Conservation (phyloP, 495 filamentous ascomycete species). For the Xylaria castorea region DNA sequence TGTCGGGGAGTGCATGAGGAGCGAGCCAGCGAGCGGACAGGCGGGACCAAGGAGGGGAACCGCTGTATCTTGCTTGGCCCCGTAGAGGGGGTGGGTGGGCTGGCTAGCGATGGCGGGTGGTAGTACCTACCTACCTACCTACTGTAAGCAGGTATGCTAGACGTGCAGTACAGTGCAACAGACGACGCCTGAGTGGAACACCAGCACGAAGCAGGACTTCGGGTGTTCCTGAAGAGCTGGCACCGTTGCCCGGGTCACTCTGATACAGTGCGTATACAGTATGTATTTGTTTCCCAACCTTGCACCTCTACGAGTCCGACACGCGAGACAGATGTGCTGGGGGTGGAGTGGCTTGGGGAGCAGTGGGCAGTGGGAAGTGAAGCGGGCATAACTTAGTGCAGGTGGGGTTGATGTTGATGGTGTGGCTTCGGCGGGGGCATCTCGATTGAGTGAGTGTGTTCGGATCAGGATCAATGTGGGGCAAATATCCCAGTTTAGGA, state of each 20-base stretch:
- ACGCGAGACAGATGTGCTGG: conserved; percentile 5
- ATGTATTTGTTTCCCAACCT: neutral
- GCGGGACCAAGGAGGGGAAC: conserved; percentile 41
- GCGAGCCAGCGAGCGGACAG: conserved; percentile 44
- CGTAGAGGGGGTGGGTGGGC: conserved; percentile 23
- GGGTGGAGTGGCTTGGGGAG: conserved; percentile 3
- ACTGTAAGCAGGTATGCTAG: neutral
- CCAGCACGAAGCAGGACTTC: neutral
- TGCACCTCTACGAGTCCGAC: conserved; percentile 3
- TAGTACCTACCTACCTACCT: neutral
- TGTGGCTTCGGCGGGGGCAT: conserved; percentile 29
- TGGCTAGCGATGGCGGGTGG: conserved; percentile 23
- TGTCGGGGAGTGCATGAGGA: conserved; percentile 47
- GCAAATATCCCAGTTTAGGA: conserved; percentile 22
- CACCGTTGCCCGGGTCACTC: neutral
- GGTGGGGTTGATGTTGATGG: conserved; percentile 19
- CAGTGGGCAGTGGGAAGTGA: neutral
- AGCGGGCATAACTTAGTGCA: conserved; percentile 19
- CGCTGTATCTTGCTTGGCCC: conserved; percentile 38
- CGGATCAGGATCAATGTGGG: conserved; percentile 26
- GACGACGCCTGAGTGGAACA: neutral
- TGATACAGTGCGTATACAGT: neutral
- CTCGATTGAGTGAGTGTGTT: conserved; percentile 25
- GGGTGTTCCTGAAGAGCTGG: conserved; percentile 12
- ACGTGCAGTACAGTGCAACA: neutral